Base-by-base conservation (phyloP, 2,329 filamentous ascomycete species). In the Fusarium denticulatum region DNA sequence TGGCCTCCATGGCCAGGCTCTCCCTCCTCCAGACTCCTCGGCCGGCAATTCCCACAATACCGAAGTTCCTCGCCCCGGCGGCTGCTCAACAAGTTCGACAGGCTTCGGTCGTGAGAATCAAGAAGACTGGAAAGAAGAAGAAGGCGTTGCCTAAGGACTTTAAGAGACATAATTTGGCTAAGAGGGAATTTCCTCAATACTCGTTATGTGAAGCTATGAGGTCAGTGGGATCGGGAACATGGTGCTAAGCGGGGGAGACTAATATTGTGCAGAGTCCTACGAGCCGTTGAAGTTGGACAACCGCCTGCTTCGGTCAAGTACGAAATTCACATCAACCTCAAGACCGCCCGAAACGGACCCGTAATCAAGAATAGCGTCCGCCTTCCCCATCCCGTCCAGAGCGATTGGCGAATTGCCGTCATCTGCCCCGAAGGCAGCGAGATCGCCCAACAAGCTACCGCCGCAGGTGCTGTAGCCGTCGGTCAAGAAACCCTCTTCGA, bases 191-290 rank as follows among this genome's bases (percentile, higher is more conserved):
- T 43, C 83, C 83, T 2, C 92, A 93, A 79, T 97, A 93, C 79
- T 90, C 94, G 2, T 87, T 99, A 37, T 93, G 94, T 75, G 96
- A 99, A 85, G 97, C 96, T 22, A 96, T 99, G 90, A 90, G 95
- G 94, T 94, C 84, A 65, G 87, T 67, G n/a, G 11, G 11, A 49
- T 37, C 12, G 30, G 43, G 18, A 26, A 16, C 36, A 32, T 14
- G 42, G 58, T 11, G 30, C n/a, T 10, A 36, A 47, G 26, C 12
- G 15, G 15, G 12, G 30, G 42, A 62, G 30, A 50, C 66, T 67
- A 60, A 69, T 72, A 62, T 42, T 36, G 9, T 56, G 26, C 34
- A 97, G 95, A 81, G 96, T 97, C 81, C 90, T 99, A 74, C 94
- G 94, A 79, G 96, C 96, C 53, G 91, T 93, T 79, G 96, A 99